Evolutionary conservation across 2,329 filamentous ascomycete genomes (phyloP).

Genomic region (Phyllachora maydis): DNA sequence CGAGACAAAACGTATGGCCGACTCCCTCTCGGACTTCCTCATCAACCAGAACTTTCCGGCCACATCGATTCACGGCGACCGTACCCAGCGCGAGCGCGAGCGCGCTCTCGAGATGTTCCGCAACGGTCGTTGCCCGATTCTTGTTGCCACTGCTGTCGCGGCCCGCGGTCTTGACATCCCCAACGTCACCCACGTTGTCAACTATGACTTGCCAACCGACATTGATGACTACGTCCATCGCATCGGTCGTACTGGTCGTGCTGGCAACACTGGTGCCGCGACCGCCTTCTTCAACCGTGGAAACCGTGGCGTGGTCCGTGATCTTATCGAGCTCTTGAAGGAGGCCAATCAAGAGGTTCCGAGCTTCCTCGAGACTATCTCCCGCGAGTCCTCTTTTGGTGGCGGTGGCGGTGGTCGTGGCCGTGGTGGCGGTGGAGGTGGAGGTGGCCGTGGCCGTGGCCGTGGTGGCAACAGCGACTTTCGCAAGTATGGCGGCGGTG

Average conservation of each 20-base stretch:
- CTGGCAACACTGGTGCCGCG: conserved; percentile 93
- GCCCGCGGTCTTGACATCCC: conserved; percentile 84
- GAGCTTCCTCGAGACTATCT: conserved; percentile 87
- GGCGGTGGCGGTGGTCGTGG: conserved; percentile 44
- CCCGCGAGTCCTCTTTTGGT: conserved; percentile 76
- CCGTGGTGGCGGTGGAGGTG: conserved; percentile 39
- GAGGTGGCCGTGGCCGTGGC: conserved; percentile 45
- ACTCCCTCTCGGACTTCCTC: conserved; percentile 91
- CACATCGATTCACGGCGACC: conserved; percentile 95
- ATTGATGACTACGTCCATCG: conserved; percentile 98
- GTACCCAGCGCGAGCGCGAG: conserved; percentile 97
- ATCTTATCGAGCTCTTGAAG: conserved; percentile 93
- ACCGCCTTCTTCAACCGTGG: conserved; percentile 99
- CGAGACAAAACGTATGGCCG: conserved; percentile 98
- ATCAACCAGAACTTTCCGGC: conserved; percentile 98
- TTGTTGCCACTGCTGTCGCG: conserved; percentile 92
- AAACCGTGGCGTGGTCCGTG: conserved; percentile 92
- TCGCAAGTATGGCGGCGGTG: conserved; percentile 53
- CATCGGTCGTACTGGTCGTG: conserved; percentile 99
- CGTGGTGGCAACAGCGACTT: conserved; percentile 82
- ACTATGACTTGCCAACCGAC: conserved; percentile 97
- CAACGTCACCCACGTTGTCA: conserved; percentile 92
- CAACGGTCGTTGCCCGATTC: conserved; percentile 81
- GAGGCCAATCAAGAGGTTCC: conserved; percentile 97
- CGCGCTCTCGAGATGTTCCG: conserved; percentile 95